Evolutionary conservation across 2,329 filamentous ascomycete genomes (phyloP).

Genomic region (Chaetomium sp.): DNA sequence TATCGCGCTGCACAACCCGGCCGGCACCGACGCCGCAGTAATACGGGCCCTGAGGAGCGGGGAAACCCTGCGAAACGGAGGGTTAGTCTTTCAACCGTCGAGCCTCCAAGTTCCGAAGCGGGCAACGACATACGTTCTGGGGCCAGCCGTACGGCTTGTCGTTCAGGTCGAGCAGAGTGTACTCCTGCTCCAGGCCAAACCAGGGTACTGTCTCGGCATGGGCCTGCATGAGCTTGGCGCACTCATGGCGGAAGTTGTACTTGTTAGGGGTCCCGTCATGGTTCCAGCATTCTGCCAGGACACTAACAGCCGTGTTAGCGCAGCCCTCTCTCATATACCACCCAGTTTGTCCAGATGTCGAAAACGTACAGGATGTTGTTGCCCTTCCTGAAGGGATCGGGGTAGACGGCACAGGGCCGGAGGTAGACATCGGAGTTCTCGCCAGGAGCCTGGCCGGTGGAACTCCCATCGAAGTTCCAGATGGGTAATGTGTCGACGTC

Average conservation of each 20-base stretch:
- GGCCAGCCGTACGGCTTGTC: constrained; percentile 94
- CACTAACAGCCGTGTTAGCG: constrained; percentile 58
- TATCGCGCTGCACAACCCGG: constrained; percentile 97
- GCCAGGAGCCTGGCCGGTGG: constrained; percentile 86
- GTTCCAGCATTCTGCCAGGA: constrained; percentile 79
- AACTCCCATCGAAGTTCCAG: constrained; percentile 64
- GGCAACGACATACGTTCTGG: constrained; percentile 49
- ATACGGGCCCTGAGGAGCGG: constrained; percentile 82
- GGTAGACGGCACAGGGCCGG: constrained; percentile 75
- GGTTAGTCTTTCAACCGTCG: neutral
- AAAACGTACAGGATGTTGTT: constrained; percentile 29
- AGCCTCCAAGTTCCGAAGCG: neutral
- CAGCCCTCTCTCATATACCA: neutral
- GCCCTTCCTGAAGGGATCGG: constrained; percentile 69
- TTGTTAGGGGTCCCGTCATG: constrained; percentile 87
- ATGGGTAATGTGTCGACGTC: constrained; percentile 37
- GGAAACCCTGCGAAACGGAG: constrained; percentile 51
- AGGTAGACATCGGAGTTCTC: constrained; percentile 99
- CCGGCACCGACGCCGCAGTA: constrained; percentile 98
- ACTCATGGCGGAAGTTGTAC: constrained; percentile 96
- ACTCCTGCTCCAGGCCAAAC: constrained; percentile 94
- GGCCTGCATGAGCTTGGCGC: constrained; percentile 83
- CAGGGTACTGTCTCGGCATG: constrained; percentile 83
- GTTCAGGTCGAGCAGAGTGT: constrained; percentile 84
- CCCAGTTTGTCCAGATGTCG: too few relatives aligned